Conservation (phyloP, 2,329 filamentous ascomycete species). For the Nannizziopsis barbatae region DNA sequence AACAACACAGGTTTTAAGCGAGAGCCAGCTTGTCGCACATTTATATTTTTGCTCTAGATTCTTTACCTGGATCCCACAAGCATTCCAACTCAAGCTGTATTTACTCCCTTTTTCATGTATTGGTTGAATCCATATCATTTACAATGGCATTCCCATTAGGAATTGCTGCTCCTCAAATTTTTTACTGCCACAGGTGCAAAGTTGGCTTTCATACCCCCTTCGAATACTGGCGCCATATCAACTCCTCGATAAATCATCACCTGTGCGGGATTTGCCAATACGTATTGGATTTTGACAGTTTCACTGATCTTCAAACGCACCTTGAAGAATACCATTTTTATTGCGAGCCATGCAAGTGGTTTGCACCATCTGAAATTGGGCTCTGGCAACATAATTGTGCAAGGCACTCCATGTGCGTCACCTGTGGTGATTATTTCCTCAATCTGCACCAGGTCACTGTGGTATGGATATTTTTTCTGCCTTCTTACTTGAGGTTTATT, state of each 20-base stretch:
- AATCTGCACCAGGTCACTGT: constrained; percentile 17
- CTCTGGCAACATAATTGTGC: constrained; percentile 16
- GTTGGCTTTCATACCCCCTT: neutral
- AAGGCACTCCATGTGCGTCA: constrained; percentile 16
- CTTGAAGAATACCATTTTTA: constrained; percentile 16
- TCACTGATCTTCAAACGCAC: constrained; percentile 15
- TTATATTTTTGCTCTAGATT: no score
- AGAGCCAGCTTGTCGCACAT: no score
- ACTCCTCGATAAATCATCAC: constrained; percentile 10
- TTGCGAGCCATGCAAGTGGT: constrained; percentile 19
- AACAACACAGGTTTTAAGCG: no score
- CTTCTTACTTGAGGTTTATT: neutral
- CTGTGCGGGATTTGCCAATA: constrained; percentile 12
- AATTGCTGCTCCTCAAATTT: neutral
- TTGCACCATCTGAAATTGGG: constrained; percentile 15
- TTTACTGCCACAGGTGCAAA: constrained; percentile 8
- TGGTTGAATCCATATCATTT: neutral
- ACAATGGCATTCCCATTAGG: neutral
- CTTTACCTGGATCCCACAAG: neutral
- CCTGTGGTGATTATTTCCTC: constrained; percentile 16
- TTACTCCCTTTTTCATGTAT: neutral
- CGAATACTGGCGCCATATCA: constrained; percentile 10
- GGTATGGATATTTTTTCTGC: constrained; percentile 6
- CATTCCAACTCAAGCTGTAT: neutral
- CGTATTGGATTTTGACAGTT: constrained; percentile 15